Evolutionary conservation across 495 filamentous ascomycete genomes (phyloP).

Genomic region (Penicillium diatomitis): DNA sequence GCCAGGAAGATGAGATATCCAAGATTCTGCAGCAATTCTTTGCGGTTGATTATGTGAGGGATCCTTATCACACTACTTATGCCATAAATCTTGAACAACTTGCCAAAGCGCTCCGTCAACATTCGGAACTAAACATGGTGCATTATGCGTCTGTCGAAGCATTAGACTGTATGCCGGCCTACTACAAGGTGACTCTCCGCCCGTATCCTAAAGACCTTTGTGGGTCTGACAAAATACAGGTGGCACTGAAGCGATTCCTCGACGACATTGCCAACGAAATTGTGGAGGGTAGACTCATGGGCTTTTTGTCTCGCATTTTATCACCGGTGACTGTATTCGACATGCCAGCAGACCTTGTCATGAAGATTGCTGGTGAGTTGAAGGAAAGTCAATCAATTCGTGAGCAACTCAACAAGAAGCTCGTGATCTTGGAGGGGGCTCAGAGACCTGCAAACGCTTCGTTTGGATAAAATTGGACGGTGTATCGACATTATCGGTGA

Average conservation of each 20-base stretch:
- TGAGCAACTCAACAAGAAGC: too few species aligned
- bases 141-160: not conserved
- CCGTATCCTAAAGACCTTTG: not conserved
- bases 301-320: too few species aligned
- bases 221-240: not conserved
- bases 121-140: not conserved
- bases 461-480: too few species aligned
- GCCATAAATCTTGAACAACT: not conserved
- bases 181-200: not conserved
- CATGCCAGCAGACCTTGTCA: too few species aligned
- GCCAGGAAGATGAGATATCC: too few species aligned
- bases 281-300: too few species aligned
- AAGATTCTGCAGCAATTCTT: not conserved
- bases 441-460: too few species aligned
- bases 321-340: too few species aligned
- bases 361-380: too few species aligned
- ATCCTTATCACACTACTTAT: not conserved
- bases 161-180: not conserved
- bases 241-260: not conserved
- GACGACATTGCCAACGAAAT: not conserved
- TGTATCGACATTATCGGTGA: too few species aligned
- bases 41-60: not conserved
- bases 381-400: too few species aligned
- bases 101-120: not conserved
- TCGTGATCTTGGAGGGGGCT: too few species aligned